These are phyloP conservation scores for Calonectria leucothoes DNA, from an alignment of 2,329 filamentous ascomycete genomes.

Conservation along the genomic window DNA sequence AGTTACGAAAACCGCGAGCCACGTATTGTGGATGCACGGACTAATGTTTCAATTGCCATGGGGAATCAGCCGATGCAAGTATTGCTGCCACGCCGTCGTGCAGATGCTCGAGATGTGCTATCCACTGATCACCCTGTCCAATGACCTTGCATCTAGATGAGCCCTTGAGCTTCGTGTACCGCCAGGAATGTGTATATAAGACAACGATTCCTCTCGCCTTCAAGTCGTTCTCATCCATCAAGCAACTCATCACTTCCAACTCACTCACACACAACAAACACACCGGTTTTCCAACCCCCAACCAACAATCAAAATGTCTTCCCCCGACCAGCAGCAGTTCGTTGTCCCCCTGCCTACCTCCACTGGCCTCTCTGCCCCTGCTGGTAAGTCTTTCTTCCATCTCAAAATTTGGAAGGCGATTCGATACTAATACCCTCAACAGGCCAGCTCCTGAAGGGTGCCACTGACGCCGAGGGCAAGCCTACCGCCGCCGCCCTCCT, in stretches of 20 bases:
- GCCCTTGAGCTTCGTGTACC: not conserved
- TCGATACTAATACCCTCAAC: not conserved
- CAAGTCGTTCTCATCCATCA: not conserved
- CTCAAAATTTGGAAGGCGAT: not conserved
- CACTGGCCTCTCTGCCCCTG: not conserved
- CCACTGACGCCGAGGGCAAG: not conserved
- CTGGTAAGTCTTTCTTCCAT: not conserved
- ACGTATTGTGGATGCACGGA: not conserved
- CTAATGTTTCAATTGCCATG: not conserved
- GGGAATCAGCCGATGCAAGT: not conserved
- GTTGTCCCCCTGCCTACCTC: conserved; percentile 2
- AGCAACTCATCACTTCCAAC: not conserved
- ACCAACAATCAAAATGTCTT: conserved; percentile 7
- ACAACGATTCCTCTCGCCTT: not conserved
- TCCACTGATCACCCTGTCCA: not conserved
- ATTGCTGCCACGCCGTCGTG: not conserved
- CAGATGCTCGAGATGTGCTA: not conserved
- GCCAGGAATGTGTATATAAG: not conserved
- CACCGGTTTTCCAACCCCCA: not conserved
- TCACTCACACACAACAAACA: not conserved
- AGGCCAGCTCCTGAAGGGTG: conserved; percentile 4
- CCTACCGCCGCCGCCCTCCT: not conserved
- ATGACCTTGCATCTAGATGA: not conserved
- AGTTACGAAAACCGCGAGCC: not conserved
- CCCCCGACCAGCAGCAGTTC: not conserved